phyloP scores from a whole-genome alignment of 768 basidiomycete genomes.

The Coprinellus aureogranulatus region DNA sequence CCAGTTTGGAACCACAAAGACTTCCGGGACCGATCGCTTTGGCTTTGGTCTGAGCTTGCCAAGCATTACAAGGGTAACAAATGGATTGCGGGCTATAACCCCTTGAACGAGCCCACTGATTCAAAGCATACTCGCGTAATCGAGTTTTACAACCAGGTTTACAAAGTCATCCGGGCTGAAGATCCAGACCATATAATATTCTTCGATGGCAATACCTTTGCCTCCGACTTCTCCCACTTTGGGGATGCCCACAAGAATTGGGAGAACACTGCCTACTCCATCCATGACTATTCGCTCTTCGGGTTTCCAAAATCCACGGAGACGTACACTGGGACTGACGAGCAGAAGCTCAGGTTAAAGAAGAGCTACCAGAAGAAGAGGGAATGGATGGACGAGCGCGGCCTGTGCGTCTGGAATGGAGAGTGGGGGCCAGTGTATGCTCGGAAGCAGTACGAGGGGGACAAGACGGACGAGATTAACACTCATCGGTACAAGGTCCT shows the following conservation, averaged over 20 bases:
- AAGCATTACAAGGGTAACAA: slow-evolving; percentile 72
- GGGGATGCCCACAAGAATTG: slow-evolving; percentile 60
- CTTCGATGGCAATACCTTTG: slow-evolving; percentile 84
- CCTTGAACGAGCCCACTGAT: slow-evolving; percentile 81
- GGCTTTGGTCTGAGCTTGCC: slow-evolving; percentile 78
- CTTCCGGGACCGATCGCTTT: slow-evolving; percentile 74
- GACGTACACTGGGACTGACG: slow-evolving; percentile 49
- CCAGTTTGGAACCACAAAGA: slow-evolving; percentile 81
- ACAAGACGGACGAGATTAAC: slow-evolving; percentile 64
- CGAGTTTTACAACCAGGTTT: slow-evolving; percentile 64
- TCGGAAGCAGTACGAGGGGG: slow-evolving; percentile 56
- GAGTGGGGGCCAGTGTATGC: slow-evolving; percentile 86
- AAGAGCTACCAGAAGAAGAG: slow-evolving; percentile 71
- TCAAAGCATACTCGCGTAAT: slow-evolving; percentile 62
- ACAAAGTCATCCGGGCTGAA: slow-evolving; percentile 66
- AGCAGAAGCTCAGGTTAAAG: slow-evolving; percentile 50
- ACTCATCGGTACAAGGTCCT: slow-evolving; percentile 61
- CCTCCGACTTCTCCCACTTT: slow-evolving; percentile 73
- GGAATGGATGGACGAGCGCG: slow-evolving; percentile 69
- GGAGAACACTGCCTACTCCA: slow-evolving; percentile 73
- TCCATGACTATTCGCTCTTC: slow-evolving; percentile 75
- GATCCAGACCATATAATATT: slow-evolving; percentile 74
- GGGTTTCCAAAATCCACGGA: slow-evolving; percentile 67
- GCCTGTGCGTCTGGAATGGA: slow-evolving; percentile 73
- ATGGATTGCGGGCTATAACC: slow-evolving; percentile 88